Percentiles rank a stretch among this genome's conserved stretches.
These are phyloP conservation scores for Penicillium manginii DNA, from an alignment of 495 filamentous ascomycete species.

Conservation along the genomic window DNA sequence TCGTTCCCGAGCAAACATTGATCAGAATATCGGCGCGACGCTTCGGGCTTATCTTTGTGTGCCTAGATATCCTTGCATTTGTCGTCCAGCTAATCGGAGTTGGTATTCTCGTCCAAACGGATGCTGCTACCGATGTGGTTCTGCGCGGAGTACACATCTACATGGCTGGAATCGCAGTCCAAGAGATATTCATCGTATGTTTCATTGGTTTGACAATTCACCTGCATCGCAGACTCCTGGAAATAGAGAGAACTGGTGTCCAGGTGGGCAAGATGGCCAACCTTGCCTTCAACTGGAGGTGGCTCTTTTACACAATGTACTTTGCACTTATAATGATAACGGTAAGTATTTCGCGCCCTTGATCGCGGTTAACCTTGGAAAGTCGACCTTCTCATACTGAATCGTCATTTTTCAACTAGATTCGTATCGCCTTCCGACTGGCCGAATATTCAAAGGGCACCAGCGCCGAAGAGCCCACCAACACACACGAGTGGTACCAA, in stretches of 20 bases:
- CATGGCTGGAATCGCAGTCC: constrained; percentile 59
- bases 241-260: constrained; percentile 44
- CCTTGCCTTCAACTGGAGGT: constrained; percentile 34
- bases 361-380: too few relatives aligned
- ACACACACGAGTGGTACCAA: constrained; percentile 55
- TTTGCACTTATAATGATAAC: constrained; percentile 54
- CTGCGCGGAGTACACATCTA: constrained; percentile 55
- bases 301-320: constrained; percentile 56
- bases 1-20: constrained; percentile 37
- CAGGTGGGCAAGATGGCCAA: constrained; percentile 29
- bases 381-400: constrained; percentile 3
- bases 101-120: constrained; percentile 20
- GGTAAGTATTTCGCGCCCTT: constrained; percentile 30
- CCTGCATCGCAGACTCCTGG: constrained; percentile 48
- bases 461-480: constrained; percentile 41
- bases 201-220: constrained; percentile 51
- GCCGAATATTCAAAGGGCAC: constrained; percentile 54
- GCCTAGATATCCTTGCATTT: constrained; percentile 65
- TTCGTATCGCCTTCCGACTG: constrained; percentile 59
- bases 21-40: constrained; percentile 44
- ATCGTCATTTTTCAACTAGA: background rate
- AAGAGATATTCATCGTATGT: constrained; percentile 60
- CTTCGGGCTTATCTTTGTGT: constrained; percentile 57
- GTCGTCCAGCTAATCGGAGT: constrained; percentile 63
- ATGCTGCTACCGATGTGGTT: constrained; percentile 19